Percentiles rank a stretch among this genome's conserved stretches.
phyloP scores from a whole-genome alignment of 108 stramenopile species.

The Nitzschia sp. region DNA sequence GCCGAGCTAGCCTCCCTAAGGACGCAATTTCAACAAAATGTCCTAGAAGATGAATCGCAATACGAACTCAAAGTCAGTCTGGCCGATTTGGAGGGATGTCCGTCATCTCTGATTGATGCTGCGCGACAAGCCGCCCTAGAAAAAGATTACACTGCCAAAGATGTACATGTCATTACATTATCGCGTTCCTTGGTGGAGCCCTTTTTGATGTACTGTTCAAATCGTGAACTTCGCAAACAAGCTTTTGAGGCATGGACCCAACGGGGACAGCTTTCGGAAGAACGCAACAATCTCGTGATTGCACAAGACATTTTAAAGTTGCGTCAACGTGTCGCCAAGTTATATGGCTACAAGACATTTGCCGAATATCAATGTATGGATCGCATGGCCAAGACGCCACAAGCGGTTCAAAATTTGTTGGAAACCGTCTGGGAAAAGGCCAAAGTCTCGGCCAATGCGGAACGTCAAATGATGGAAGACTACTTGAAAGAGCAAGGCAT shows the following conservation, averaged over 20 bases:
- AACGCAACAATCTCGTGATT: slow-evolving; percentile 65
- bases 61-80: slow-evolving; percentile 57
- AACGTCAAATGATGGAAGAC: slow-evolving; percentile 65
- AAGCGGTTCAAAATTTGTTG: slow-evolving; percentile 61
- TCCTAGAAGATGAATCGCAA: slow-evolving; percentile 72
- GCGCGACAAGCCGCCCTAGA: slow-evolving; percentile 69
- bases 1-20: slow-evolving; percentile 65
- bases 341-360: slow-evolving; percentile 62
- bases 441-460: slow-evolving; percentile 68
- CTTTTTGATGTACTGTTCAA: slow-evolving; percentile 57
- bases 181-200: slow-evolving; percentile 76
- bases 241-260: slow-evolving; percentile 65
- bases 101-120: slow-evolving; percentile 57
- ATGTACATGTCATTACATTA: slow-evolving; percentile 71
- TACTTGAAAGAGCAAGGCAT: slow-evolving; percentile 52
- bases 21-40: slow-evolving; percentile 74
- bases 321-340: slow-evolving; percentile 55
- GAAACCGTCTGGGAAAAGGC: slow-evolving; percentile 75
- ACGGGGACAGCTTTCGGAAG: slow-evolving; percentile 59
- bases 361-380: slow-evolving; percentile 74
- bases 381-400: slow-evolving; percentile 78
- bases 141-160: slow-evolving; percentile 44
- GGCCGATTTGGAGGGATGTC: slow-evolving; percentile 68
- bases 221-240: slow-evolving; percentile 61
- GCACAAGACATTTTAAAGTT: slow-evolving; percentile 62